Evolutionary conservation across 176 grass and related monocot species (phyloP), one percentile per base, ranked within the genome.

Genomic region (Elaeis guineensis): DNA sequence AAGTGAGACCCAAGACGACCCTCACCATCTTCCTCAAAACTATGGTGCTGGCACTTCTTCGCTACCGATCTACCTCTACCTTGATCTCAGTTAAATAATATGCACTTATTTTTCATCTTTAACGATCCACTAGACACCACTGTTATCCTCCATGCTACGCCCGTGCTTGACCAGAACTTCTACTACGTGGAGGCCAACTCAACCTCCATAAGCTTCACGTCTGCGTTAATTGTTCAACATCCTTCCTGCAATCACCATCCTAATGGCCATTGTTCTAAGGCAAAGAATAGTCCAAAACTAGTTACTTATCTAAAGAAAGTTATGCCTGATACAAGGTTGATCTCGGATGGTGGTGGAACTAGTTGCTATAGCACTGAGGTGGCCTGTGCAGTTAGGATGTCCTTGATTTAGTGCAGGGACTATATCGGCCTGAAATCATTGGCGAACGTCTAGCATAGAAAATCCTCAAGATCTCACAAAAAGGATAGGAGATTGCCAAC

Each of bases 141-240:
- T 12, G 8, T 44, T 14, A 44, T 14, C 35, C 21, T 76, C 23
- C 15, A 7, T 63, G 64, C 14, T 75, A 90, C 87, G 7, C 92
- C 92, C 0, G 92, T 97, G 55, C 57, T 97, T 53, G 92, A 91
- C 65, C 87, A 88, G 69, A 97, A 91, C 70, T 78, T 97, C 1
- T 97, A 97, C 76, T 88, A 75, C 75, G 78, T 82, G 86, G 92
- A 87, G 0, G 68, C 75, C 0, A 75, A 91, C 0, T 63, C 69
- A 17, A 97, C 92, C 19, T 78, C 81, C 0, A 84, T 87, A 9
- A 78, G 92, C 57, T 88, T 97, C 64, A 80, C 85, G 0, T 75
- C 92, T 1, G 87, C 92, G 3, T 23, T 23, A 22, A 22, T 61
- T 96, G 0, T 49, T 84, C 18, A 97, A 97, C 87, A 80, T 91